Evolutionary conservation across 2,329 filamentous ascomycete genomes (phyloP).

Genomic region (Drechslera avenae): DNA sequence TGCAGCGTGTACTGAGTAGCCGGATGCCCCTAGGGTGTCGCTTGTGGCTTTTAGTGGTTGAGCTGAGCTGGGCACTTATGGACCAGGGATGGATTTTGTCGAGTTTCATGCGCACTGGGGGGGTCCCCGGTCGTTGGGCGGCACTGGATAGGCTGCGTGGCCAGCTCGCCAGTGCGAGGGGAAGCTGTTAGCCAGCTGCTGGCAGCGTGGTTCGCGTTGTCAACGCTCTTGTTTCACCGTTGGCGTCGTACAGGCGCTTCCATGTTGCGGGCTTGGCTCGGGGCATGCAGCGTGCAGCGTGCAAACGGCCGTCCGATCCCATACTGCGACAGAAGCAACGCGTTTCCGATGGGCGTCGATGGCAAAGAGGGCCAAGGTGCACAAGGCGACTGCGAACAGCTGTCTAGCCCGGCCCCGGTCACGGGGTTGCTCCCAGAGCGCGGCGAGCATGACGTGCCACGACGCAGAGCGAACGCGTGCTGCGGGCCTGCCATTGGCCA

Average conservation of each 20-base stretch:
- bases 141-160: conserved; percentile 19
- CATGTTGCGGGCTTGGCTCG: not conserved
- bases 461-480: conserved; percentile 25
- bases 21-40: conserved; percentile 1
- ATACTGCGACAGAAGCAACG: conserved; percentile 8
- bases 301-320: conserved; percentile 9
- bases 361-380: conserved; percentile 11
- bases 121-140: conserved; percentile 12
- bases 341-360: conserved; percentile 20
- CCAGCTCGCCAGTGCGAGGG: not conserved
- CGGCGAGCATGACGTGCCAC: conserved; percentile 25
- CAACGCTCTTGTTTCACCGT: conserved; percentile 19
- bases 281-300: not conserved
- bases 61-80: conserved; percentile 14
- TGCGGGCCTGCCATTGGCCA: conserved; percentile 28
- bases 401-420: conserved; percentile 23
- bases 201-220: conserved; percentile 10
- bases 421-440: conserved; percentile 25
- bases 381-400: conserved; percentile 25
- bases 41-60: conserved; percentile 15
- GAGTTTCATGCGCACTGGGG: conserved; percentile 26
- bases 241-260: conserved; percentile 18
- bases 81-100: conserved; percentile 17
- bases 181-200: conserved; percentile 14
- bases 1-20: not conserved